Conservation (phyloP, 768 basidiomycete species). For the Hericium coralloides region DNA sequence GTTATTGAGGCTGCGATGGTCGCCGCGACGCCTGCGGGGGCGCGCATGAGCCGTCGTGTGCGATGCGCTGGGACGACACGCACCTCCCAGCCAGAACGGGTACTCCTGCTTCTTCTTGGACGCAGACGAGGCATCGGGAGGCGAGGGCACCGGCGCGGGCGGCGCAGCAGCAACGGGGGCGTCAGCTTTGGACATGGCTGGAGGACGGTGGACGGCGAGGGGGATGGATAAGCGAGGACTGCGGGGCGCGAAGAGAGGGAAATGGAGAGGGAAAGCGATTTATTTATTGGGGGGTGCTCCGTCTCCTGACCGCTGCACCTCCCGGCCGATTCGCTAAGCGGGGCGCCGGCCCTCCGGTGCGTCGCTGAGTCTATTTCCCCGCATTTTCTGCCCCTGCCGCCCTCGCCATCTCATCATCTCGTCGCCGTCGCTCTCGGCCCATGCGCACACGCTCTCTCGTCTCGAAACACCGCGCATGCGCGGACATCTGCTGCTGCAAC, state of each 20-base stretch:
- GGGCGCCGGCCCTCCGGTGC: no score
- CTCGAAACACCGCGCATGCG: no score
- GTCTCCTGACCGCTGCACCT: no score
- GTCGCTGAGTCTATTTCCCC: no score
- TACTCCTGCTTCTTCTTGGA: constrained; percentile 63
- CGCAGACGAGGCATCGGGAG: background rate
- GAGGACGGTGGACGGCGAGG: background rate
- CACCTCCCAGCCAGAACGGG: constrained; percentile 82
- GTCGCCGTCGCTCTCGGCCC: no score
- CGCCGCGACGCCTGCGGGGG: constrained; percentile 53
- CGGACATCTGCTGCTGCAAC: no score
- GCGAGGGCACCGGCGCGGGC: constrained; percentile 3
- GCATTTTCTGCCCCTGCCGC: no score
- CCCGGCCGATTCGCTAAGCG: no score
- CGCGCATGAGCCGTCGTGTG: constrained; percentile 1
- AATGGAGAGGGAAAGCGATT: background rate
- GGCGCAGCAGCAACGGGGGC: constrained; percentile 1
- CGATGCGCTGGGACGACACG: constrained; percentile 7
- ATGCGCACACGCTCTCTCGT: no score
- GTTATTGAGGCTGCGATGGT: constrained; percentile 86
- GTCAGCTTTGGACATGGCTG: background rate
- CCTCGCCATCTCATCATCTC: no score
- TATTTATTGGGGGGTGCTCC: background rate
- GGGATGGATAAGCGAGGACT: background rate
- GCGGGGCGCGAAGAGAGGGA: background rate